Percentiles rank a stretch among this genome's conserved stretches.
phyloP scores from a whole-genome alignment of 83 land plant genomes.

The Diphasiastrum complanatum region DNA sequence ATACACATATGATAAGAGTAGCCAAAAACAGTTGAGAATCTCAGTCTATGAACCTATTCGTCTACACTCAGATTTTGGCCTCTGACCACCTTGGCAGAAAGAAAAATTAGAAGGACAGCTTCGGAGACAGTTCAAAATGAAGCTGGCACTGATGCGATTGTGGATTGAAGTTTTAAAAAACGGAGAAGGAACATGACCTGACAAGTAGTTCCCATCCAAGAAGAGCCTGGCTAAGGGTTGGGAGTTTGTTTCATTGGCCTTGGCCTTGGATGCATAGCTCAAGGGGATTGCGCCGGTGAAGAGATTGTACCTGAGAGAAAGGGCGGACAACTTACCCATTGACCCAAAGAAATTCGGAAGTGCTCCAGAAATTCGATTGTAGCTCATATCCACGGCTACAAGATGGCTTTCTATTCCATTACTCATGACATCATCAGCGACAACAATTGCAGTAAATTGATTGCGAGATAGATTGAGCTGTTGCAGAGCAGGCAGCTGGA shows the following conservation, averaged over 20 bases:
- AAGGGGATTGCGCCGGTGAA: constrained; percentile 17
- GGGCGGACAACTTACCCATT: constrained; percentile 12
- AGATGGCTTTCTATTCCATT: not conserved
- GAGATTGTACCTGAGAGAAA: constrained; percentile 17
- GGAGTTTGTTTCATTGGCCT: not conserved
- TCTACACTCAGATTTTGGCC: constrained; percentile 2
- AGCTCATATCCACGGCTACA: constrained; percentile 24
- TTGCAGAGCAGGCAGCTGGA: constrained; percentile 14
- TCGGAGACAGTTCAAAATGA: constrained; percentile 14
- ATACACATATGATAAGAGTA: too few species aligned
- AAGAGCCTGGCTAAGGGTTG: constrained; percentile 10
- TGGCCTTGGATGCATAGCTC: constrained; percentile 12
- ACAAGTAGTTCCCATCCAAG: constrained; percentile 19
- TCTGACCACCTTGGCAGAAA: constrained; percentile 24
- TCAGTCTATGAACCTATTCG: too few species aligned
- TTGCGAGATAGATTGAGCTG: constrained; percentile 18
- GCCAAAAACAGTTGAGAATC: too few species aligned
- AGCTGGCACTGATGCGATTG: constrained; percentile 15
- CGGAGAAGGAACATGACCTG: constrained; percentile 8
- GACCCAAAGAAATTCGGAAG: constrained; percentile 11
- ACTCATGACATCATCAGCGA: not conserved
- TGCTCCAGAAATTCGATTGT: constrained; percentile 14
- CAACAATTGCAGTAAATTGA: not conserved
- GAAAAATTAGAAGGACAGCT: constrained; percentile 16
- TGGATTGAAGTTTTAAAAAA: not conserved